Evolutionary conservation across 2,329 filamentous ascomycete genomes (phyloP).

Genomic region (Harringtonia lauricola): DNA sequence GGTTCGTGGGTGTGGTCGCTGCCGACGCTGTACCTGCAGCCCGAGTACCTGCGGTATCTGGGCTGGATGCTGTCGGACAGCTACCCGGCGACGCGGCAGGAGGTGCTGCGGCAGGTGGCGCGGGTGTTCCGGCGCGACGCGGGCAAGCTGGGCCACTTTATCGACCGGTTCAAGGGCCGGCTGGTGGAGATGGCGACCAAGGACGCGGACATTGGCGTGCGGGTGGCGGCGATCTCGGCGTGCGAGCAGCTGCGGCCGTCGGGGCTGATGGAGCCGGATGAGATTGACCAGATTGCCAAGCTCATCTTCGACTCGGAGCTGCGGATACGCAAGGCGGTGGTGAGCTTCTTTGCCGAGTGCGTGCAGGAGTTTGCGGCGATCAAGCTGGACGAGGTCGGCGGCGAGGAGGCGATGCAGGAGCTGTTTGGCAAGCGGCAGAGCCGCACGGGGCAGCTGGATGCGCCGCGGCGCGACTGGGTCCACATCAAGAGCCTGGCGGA

Average conservation of each 20-base stretch:
- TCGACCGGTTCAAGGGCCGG: constrained; percentile 77
- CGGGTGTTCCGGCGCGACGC: constrained; percentile 71
- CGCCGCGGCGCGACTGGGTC: constrained; percentile 74
- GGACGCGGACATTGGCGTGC: constrained; percentile 72
- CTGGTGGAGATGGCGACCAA: constrained; percentile 87
- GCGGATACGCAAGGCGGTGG: constrained; percentile 77
- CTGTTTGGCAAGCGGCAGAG: constrained; percentile 53
- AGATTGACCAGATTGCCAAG: constrained; percentile 79
- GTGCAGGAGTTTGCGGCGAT: constrained; percentile 71
- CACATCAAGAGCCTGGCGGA: constrained; percentile 85
- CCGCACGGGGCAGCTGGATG: constrained; percentile 59
- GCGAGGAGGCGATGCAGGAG: constrained; percentile 66
- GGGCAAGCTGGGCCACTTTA: constrained; percentile 81
- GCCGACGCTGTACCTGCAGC: constrained; percentile 82
- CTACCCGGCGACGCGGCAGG: constrained; percentile 61
- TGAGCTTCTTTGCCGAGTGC: constrained; percentile 81
- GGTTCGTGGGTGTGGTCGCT: constrained; percentile 81
- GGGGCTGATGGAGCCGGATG: constrained; percentile 79
- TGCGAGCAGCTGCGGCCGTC: constrained; percentile 73
- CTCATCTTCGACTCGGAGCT: constrained; percentile 82
- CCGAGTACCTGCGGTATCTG: constrained; percentile 80
- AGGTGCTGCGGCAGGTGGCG: constrained; percentile 74
- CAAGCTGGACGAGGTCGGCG: constrained; percentile 75
- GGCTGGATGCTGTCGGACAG: constrained; percentile 92
- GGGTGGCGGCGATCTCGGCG: constrained; percentile 69